These are phyloP conservation scores for Mycogone perniciosa DNA, from an alignment of 2,329 filamentous ascomycete genomes.

Conservation along the genomic window DNA sequence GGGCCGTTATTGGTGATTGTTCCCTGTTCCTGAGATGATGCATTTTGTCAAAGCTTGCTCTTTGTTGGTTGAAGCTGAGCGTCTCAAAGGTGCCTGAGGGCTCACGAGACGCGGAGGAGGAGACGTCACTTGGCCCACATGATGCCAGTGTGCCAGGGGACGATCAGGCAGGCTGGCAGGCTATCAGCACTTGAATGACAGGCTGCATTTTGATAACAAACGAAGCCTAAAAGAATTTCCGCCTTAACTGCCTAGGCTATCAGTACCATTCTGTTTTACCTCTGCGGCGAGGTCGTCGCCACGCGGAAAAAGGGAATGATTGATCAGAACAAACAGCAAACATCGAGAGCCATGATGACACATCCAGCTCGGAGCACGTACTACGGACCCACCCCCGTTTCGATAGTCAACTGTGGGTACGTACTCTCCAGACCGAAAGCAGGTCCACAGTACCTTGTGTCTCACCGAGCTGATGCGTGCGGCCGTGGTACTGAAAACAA, in stretches of 20 bases:
- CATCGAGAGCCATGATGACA: constrained; percentile 1
- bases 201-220: too few relatives aligned
- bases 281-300: background rate
- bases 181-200: too few relatives aligned
- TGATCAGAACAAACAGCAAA: background rate
- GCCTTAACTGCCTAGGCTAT: constrained; percentile 43
- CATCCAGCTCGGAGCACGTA: constrained; percentile 5
- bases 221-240: background rate
- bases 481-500: constrained; percentile 19
- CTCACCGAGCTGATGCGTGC: constrained; percentile 4
- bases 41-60: background rate
- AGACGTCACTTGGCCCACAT: too few relatives aligned
- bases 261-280: constrained; percentile 31
- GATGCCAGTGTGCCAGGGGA: too few relatives aligned
- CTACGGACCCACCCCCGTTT: constrained; percentile 15
- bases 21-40: constrained; percentile 5
- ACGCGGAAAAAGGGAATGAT: background rate
- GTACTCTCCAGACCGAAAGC: constrained; percentile 2
- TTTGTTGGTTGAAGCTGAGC: background rate
- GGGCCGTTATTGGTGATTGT: background rate
- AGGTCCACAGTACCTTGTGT: constrained; percentile 17
- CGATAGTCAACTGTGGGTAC: constrained; percentile 6
- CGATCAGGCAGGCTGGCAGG: too few relatives aligned
- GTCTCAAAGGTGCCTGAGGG: too few relatives aligned
- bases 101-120: too few relatives aligned